Evolutionary conservation across 352 stramenopile genomes (phyloP), one percentile per base, ranked within the genome.

Genomic region (Pythium aquatile): DNA sequence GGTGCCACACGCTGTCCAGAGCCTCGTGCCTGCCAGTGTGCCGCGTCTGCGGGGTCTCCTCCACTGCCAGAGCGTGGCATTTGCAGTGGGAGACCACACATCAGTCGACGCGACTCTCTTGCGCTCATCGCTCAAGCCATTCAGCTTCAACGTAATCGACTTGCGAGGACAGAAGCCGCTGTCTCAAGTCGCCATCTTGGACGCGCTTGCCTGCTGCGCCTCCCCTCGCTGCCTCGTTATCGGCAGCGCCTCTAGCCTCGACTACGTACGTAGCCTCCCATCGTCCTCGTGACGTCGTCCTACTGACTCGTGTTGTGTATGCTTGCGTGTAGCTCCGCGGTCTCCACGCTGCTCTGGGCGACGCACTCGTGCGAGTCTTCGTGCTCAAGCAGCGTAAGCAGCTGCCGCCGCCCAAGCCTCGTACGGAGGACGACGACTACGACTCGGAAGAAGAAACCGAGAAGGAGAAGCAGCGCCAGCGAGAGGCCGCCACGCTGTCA

Each of bases 381-480:
- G 66, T 89, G 24, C 63, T 87, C 20, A 83, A 83, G 60, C 73
- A 76, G 28, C 54, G 60, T 24, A 60, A 49, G 59, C 61, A 52
- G 30, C 61, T 63, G 39, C 64, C 67, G 7, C 73, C 64, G 17
- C 55, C 53, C 1, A 61, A 60, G 9, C 28, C 11, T 2, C 74
- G 66, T 6, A 16, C 48, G 20, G 58, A 76, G 55, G 69, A 62
- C 30, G 60, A 73, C 1, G 70, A 77, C 10, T 73, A 75, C 61
- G 71, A 81, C 71, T 87, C 79, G 29, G 78, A 88, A 55, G 80
- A 87, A 39, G 80, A 87, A 11, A 65, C 75, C 7, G 58, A 75
- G 56, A 20, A 51, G 10, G 58, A 76, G 46, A 54, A 49, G 5
- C 55, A 70, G 55, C 58, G 52, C 40, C 54, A 73, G 55, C 42